phyloP scores from a whole-genome alignment of 2,329 filamentous ascomycete genomes.

The Xylariaceae sp. region DNA sequence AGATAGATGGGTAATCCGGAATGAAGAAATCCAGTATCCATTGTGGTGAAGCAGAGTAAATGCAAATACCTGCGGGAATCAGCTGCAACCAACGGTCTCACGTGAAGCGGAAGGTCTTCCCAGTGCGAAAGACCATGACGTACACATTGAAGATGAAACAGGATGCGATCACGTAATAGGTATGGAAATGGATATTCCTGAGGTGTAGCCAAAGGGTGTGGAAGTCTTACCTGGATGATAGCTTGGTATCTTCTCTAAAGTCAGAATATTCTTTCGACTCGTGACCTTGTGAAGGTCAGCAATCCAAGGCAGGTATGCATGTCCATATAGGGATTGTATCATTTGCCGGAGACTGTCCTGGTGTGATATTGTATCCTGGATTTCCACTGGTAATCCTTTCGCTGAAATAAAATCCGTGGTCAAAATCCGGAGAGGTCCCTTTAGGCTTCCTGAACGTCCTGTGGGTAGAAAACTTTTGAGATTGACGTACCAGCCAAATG shows the following conservation, averaged over 20 bases:
- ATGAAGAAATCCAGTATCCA: conserved; percentile 1
- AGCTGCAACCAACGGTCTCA: conserved; percentile 12
- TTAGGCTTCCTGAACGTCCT: neutral
- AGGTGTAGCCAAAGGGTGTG: conserved; percentile 9
- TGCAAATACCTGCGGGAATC: conserved; percentile 13
- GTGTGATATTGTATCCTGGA: neutral
- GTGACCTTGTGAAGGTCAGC: conserved; percentile 13
- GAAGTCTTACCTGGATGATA: conserved; percentile 22
- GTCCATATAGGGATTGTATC: conserved; percentile 8
- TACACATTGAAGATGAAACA: conserved; percentile 1
- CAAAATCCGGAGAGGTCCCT: neutral
- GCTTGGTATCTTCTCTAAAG: conserved; percentile 2
- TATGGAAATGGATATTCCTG: conserved; percentile 13
- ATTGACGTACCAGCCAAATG: neutral
- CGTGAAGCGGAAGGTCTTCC: conserved; percentile 6
- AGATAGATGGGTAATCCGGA: neutral
- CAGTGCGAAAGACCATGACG: neutral
- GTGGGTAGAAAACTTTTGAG: neutral
- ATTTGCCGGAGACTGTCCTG: conserved; percentile 1
- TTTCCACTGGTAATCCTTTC: neutral
- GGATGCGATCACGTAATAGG: conserved; percentile 5
- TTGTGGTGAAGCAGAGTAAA: neutral
- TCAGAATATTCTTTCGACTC: conserved; percentile 7
- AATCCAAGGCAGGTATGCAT: conserved; percentile 24
- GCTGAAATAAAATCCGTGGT: conserved; percentile 16